Percentiles rank a stretch among this genome's conserved stretches.
These are phyloP conservation scores for Elongisporangium anandrum DNA, from an alignment of 352 stramenopile genomes.

Conservation along the genomic window DNA sequence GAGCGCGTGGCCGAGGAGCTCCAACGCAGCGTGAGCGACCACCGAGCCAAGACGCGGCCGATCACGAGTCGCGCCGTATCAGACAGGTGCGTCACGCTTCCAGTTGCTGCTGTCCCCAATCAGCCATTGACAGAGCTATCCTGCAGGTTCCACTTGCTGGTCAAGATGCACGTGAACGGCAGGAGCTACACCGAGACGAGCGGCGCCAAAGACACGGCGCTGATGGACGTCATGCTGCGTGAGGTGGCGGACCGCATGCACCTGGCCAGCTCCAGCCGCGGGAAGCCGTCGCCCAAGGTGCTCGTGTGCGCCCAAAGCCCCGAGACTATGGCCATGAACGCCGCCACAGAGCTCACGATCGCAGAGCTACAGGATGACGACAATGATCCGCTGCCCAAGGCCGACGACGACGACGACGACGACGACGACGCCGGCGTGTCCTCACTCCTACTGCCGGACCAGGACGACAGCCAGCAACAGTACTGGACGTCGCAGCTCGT, in stretches of 20 bases:
- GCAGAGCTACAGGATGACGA: conserved; percentile 4
- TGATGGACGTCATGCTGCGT: conserved; percentile 20
- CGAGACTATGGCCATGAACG: not conserved
- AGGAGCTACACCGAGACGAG: conserved; percentile 15
- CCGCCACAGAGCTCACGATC: not conserved
- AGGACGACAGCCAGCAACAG: conserved; percentile 5
- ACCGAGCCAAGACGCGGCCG: conserved; percentile 10
- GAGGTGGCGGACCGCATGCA: conserved; percentile 17
- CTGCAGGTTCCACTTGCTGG: conserved; percentile 31
- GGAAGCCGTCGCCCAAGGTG: conserved; percentile 1
- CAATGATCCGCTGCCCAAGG: not conserved
- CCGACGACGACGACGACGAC: conserved; percentile 7
- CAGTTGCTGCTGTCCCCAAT: conserved; percentile 1
- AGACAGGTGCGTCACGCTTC: conserved; percentile 19
- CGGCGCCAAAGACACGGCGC: conserved; percentile 14
- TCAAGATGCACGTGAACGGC: conserved; percentile 28
- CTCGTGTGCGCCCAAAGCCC: not conserved
- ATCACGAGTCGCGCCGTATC: conserved; percentile 33
- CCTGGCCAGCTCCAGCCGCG: not conserved
- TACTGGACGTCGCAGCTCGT: conserved; percentile 20
- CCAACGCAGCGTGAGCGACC: conserved; percentile 15
- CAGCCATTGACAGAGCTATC: not conserved
- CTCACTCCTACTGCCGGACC: conserved; percentile 1
- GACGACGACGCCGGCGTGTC: not conserved
- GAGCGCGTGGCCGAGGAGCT: conserved; percentile 39